Base-by-base conservation (phyloP, 805 yeast genomes). In the Metschnikowia anglica region DNA sequence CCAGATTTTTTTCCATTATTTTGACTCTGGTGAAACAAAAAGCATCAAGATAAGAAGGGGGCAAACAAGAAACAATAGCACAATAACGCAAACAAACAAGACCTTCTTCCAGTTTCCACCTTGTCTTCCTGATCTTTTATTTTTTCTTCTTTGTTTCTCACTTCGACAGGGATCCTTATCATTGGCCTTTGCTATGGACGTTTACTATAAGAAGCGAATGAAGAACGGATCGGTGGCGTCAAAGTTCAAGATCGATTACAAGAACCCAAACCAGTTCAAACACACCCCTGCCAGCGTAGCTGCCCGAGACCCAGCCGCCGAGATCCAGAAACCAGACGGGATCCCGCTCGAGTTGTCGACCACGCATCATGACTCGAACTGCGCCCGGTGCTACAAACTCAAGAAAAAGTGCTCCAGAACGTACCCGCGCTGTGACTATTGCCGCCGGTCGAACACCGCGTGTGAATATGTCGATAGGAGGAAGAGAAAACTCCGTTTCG, bases 391-490 rank as follows among this genome's bases (percentile, higher is more conserved):
- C 53, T 68, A 70, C 45, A 55, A 68, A 28, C 58, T 70, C 43
- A 70, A 70, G 58, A 70, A 70, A 50, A 68, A 68, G 51, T 70
- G 74, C 47, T 59, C 62, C 34, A 56, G 73, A 38, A 60, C 58
- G 25, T 63, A 62, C 41, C 74, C 75, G 8, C 54, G 49, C 40
- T 70, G 76, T 40, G 51, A 56, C 31, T 61, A 66, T 49, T 70
- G 76, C 48, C 40, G 34, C n/a, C 63, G 63, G 42, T 54, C 71
- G 2, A 61, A 64, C 2, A 49, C 66, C 23, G 61, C 52, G 23
- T 70, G 76, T 44, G 68, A 65, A 43, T 70, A 70, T 49, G 59
- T 66, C 5, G 55, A 59, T 25, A 44, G 73, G 34, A 53, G 59
- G 25, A 60, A 56, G 33, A 63, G 65, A 38, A 51, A 62, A 34